Percentiles rank a stretch among this genome's conserved stretches.
phyloP scores from a whole-genome alignment of 2,329 filamentous ascomycete genomes.

The Ophiosphaerella korrae region DNA sequence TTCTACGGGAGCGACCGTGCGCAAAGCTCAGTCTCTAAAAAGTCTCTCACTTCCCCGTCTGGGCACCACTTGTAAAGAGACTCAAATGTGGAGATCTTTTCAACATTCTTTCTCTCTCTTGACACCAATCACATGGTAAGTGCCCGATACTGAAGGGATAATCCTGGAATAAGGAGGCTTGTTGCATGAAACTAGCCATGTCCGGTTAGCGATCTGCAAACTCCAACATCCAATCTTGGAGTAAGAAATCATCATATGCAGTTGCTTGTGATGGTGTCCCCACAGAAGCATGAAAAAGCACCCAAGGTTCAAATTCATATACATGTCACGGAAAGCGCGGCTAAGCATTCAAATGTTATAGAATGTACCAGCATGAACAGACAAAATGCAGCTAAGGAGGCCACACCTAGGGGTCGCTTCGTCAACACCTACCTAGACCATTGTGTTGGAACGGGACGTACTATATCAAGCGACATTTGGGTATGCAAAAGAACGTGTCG shows the following conservation, averaged over 20 bases:
- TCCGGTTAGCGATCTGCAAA: not conserved
- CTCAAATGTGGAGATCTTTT: slow-evolving; percentile 1
- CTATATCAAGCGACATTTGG: too few species aligned
- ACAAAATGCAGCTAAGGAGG: too few species aligned
- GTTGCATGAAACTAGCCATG: not conserved
- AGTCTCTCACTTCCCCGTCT: not conserved
- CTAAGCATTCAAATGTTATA: too few species aligned
- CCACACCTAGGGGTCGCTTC: too few species aligned
- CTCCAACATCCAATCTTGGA: too few species aligned
- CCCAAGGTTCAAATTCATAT: too few species aligned
- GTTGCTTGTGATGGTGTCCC: not conserved
- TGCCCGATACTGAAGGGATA: slow-evolving; percentile 5
- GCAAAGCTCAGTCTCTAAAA: not conserved
- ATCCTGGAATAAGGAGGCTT: slow-evolving; percentile 4
- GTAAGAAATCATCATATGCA: not conserved
- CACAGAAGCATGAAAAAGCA: too few species aligned
- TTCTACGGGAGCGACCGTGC: slow-evolving; percentile 10
- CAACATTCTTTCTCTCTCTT: not conserved
- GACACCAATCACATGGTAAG: slow-evolving; percentile 7
- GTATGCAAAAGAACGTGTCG: too few species aligned
- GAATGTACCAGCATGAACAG: too few species aligned
- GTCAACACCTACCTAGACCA: too few species aligned
- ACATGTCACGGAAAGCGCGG: too few species aligned
- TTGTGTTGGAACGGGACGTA: too few species aligned
- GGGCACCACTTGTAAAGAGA: not conserved